Base-by-base conservation (phyloP, 2,329 filamentous ascomycete genomes). In the Zasmidium cellare region DNA sequence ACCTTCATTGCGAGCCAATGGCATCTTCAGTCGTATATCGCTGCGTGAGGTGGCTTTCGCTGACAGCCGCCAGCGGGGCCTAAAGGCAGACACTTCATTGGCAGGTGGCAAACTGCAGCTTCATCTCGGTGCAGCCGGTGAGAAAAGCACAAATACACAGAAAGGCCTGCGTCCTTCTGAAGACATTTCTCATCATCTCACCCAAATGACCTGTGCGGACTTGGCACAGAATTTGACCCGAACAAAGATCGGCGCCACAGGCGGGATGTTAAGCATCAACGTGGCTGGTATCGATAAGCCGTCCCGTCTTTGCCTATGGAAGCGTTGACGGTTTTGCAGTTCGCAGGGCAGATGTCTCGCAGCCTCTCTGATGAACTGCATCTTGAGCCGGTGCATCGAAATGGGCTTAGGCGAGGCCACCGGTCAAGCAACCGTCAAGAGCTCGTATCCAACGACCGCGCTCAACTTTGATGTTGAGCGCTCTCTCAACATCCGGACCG, bases 51-150 rank as follows among this genome's bases (percentile, higher is more conserved):
- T 56, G 57, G 59, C 52, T 56, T 31, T 51, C 47, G 60, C 60
- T 65, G 62, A 62, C 62, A 62, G 53, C 48, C 51, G 47, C 46
- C 52, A 31, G 55, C 56, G 51, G 55, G 49, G 57, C 47, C 38
- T 23, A 44, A 38, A 50, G 25, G 18, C 22, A 52, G 52, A 3
- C 12, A 23, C 44, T 20, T 46, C 19, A 55, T 51, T 56, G 41
- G 53, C 31, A 49, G 55, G 20, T 20, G 25, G 18, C 52, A 50
- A 52, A 25, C 46, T 53, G 51, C 54, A 48, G n/a, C 24, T 45
- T 46, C 51, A 53, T 56, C 55, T 57, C 55, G 48, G 47, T 45
- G 51, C 41, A 47, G 55, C 19, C 47, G 23, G 35, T 41, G 12
- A 41, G 35, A 18, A 49, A 28, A 49, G 19, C 45, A 24, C 9